Evolutionary conservation across 2,329 filamentous ascomycete genomes (phyloP).

Genomic region (Pseudogymnoascus sp.): DNA sequence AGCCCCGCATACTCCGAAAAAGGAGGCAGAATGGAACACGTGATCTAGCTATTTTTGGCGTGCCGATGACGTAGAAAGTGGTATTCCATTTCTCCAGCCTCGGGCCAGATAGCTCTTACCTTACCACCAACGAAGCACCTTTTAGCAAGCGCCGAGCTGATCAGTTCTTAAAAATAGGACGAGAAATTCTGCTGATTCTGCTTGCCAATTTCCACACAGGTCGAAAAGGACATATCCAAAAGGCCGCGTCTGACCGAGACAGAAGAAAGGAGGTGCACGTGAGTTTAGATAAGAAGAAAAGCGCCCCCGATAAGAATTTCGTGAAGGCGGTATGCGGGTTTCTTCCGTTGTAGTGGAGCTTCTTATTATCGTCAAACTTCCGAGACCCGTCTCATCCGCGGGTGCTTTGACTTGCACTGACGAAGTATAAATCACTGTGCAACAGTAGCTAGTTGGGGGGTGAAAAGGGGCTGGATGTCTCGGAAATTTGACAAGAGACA

Average conservation of each 20-base stretch:
- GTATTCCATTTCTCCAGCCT: neutral
- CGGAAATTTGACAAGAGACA: neutral
- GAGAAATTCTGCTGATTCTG: neutral
- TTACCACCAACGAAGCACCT: neutral
- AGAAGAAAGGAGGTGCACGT: neutral
- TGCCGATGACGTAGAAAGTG: neutral
- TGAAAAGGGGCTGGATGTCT: slow-evolving; percentile 3
- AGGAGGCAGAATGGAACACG: neutral
- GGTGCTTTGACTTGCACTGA: neutral
- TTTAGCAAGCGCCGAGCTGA: neutral
- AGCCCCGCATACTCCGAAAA: slow-evolving; percentile 8
- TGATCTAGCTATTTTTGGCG: neutral
- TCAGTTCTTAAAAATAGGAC: neutral
- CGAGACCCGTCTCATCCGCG: slow-evolving; percentile 4
- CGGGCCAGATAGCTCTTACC: neutral
- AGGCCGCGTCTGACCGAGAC: neutral
- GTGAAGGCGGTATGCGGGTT: slow-evolving; percentile 8
- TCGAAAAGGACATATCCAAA: neutral
- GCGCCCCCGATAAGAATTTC: neutral
- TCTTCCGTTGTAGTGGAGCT: slow-evolving; percentile 7
- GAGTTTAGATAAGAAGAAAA: neutral
- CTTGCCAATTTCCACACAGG: neutral
- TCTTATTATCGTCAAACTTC: slow-evolving; percentile 5
- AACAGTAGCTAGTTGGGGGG: neutral
- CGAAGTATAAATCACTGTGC: neutral